phyloP scores from a whole-genome alignment of 495 filamentous ascomycete species.

The Aspergillus campestris region DNA sequence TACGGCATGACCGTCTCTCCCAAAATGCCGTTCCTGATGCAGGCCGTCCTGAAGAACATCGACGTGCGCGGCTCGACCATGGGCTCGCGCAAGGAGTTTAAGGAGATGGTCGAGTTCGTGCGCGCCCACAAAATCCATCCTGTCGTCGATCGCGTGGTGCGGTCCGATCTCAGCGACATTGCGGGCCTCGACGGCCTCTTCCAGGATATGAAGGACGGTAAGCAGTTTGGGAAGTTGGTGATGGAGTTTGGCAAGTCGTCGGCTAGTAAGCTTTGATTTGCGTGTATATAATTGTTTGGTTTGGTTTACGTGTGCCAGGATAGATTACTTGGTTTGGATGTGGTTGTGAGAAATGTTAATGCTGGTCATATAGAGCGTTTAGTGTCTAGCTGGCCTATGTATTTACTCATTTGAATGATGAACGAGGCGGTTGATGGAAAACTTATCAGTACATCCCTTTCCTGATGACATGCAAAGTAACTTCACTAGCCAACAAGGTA shows the following conservation, averaged over 20 bases:
- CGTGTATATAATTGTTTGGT: background rate
- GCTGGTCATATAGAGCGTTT: too few species aligned
- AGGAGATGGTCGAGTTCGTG: conserved; percentile 70
- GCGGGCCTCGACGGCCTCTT: conserved; percentile 59
- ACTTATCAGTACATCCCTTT: too few species aligned
- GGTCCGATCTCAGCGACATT: conserved; percentile 53
- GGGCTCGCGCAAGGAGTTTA: conserved; percentile 68
- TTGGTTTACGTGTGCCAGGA: background rate
- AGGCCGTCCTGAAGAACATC: conserved; percentile 65
- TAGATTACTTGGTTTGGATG: too few species aligned
- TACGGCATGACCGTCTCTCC: conserved; percentile 77
- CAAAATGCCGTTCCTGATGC: conserved; percentile 63
- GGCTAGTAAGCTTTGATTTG: conserved; percentile 37
- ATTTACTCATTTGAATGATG: too few species aligned
- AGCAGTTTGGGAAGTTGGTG: conserved; percentile 72
- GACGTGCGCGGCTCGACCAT: conserved; percentile 66
- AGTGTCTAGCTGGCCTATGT: too few species aligned
- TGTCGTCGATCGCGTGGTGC: conserved; percentile 52
- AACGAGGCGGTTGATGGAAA: too few species aligned
- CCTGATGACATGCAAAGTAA: too few species aligned
- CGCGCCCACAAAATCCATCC: conserved; percentile 52
- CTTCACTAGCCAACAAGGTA: too few species aligned
- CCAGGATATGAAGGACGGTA: conserved; percentile 66
- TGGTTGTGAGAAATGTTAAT: too few species aligned
- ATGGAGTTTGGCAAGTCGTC: conserved; percentile 41